A percentile compares a stretch with the other conserved stretches of the same genome.
phyloP scores from a whole-genome alignment of 257 asterid species.

The Gentiana straminea region DNA sequence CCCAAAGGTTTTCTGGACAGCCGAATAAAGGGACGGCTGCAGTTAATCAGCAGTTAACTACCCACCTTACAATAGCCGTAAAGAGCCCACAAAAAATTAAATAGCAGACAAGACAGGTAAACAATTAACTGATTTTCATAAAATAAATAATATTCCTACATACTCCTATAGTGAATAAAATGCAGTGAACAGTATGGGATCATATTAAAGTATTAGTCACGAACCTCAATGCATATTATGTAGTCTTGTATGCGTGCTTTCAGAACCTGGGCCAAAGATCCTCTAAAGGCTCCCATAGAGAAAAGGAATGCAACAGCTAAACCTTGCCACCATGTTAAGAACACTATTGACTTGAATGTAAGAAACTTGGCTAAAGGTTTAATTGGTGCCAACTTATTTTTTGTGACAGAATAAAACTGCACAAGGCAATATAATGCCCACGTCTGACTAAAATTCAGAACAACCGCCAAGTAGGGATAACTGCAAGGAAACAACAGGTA shows the following conservation, averaged over 20 bases:
- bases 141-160: no score
- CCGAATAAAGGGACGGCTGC: no score
- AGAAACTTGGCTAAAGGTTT: slow-evolving; percentile 95
- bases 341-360: slow-evolving; percentile 89
- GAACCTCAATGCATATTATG: slow-evolving; percentile 91
- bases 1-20: no score
- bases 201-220: slow-evolving; percentile 8
- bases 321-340: slow-evolving; percentile 99
- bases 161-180: no score
- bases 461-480: slow-evolving; percentile 86
- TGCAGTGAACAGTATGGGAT: not conserved
- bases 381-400: slow-evolving; percentile 77
- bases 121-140: no score
- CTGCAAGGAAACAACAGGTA: slow-evolving; percentile 42
- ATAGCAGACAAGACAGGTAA: no score
- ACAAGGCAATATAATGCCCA: slow-evolving; percentile 98
- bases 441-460: slow-evolving; percentile 92
- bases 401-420: slow-evolving; percentile 90
- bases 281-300: slow-evolving; percentile 83
- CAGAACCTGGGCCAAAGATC: slow-evolving; percentile 65
- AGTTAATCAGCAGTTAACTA: no score
- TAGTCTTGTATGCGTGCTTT: slow-evolving; percentile 85
- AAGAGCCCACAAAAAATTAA: no score
- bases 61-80: no score
- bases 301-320: slow-evolving; percentile 82